Conservation (phyloP, 495 filamentous ascomycete genomes). For the Lasiosphaeriaceae sp. region DNA sequence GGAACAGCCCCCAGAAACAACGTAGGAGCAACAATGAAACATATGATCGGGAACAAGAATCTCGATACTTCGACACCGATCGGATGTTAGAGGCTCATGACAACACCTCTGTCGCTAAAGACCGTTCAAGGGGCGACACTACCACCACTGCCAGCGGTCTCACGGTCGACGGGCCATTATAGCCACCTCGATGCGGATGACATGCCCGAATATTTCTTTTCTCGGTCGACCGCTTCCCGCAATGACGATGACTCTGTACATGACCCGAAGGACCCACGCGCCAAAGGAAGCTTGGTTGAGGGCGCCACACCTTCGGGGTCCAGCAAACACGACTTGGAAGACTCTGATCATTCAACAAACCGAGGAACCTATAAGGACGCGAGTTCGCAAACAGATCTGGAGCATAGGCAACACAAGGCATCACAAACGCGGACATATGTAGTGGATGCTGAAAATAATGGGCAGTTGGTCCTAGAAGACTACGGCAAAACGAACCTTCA, state of each 20-base stretch:
- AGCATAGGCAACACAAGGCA: no score
- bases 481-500: background rate
- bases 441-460: no score
- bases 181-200: background rate
- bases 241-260: background rate
- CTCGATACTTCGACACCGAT: background rate
- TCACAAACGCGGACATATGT: no score
- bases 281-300: no score
- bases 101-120: background rate
- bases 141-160: slow-evolving; percentile 26
- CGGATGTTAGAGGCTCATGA: background rate
- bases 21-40: background rate
- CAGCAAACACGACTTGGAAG: no score
- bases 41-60: background rate
- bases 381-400: no score
- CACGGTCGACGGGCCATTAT: slow-evolving; percentile 27
- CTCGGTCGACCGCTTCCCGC: background rate
- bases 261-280: no score
- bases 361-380: no score
- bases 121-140: slow-evolving; percentile 4
- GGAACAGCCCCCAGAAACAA: background rate
- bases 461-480: background rate
- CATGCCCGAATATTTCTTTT: background rate
- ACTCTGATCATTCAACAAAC: no score
- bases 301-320: no score